Base-by-base conservation (phyloP, 176 grass and related monocot species). In the Avena sativa region DNA sequence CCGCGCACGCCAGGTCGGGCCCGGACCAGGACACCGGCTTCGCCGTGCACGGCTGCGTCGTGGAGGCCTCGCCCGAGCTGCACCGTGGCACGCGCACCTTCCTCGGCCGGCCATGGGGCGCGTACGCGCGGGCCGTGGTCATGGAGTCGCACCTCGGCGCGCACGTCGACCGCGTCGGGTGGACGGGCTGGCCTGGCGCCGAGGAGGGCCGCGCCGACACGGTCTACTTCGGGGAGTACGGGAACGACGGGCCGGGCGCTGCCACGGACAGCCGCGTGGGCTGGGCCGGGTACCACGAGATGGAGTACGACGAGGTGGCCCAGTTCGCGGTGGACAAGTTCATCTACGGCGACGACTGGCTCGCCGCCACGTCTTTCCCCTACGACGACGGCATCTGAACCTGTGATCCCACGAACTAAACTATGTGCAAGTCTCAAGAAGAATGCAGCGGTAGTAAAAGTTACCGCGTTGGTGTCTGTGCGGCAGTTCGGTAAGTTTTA, bases 221-320 rank as follows among this genome's bases (percentile, higher is more conserved):
- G 4, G 84, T 98, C 0, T 93, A 89, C 79, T 95, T 95, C 58
- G 89, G 85, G 6, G 95, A 98, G 93, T 98, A 98, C 68, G 89
- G 83, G 57, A 97, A 97, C 26, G 17, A 0, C 2, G 95, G 95
- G 36, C 85, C 92, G 2, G 92, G 95, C 2, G 70, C 94, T 5
- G 89, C 9, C 8, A 85, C 78, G 1, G 81, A 75, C 6, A 83
- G 44, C 2, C 81, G 95, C 13, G 88, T 94, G 21, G 87, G 6
- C 6, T 97, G 95, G 95, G 79, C 81, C 2, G 92, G 92, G 0
- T 86, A 78, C 55, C 90, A 91, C 56, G 78, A 85, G 53, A 94
- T 94, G 94, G 81, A 49, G 1, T 88, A 94, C 61, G 88, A 89
- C 74, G 92, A 97, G 63, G 94, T 88, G 34, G 70, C 90, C 12